These are phyloP conservation scores for Articulospora tetracladia DNA, from an alignment of 495 filamentous ascomycete species.

Conservation along the genomic window DNA sequence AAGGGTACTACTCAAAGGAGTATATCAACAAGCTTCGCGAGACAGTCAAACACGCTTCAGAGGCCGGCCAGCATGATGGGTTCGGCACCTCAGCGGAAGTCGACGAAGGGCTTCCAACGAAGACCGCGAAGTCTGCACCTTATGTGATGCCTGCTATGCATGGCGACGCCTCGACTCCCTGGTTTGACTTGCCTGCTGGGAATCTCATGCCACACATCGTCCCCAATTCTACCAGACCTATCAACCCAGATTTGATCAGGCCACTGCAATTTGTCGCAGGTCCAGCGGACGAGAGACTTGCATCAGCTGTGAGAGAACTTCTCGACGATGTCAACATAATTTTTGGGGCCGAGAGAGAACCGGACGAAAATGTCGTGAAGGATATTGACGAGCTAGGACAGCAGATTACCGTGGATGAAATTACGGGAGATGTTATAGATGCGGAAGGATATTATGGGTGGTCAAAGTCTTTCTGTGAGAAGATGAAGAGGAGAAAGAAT, in stretches of 20 bases:
- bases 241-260: slow-evolving; percentile 67
- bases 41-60: slow-evolving; percentile 45
- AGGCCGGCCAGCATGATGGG: slow-evolving; percentile 25
- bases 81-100: not conserved
- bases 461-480: slow-evolving; percentile 75
- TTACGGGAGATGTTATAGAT: slow-evolving; percentile 52
- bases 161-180: slow-evolving; percentile 70
- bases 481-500: slow-evolving; percentile 64
- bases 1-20: slow-evolving; percentile 59
- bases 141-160: slow-evolving; percentile 73
- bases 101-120: slow-evolving; percentile 26
- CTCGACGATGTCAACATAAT: slow-evolving; percentile 65
- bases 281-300: slow-evolving; percentile 63
- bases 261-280: slow-evolving; percentile 71
- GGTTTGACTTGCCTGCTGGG: slow-evolving; percentile 81
- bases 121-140: slow-evolving; percentile 48
- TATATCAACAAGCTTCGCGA: slow-evolving; percentile 58
- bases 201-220: slow-evolving; percentile 77
- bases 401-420: slow-evolving; percentile 53
- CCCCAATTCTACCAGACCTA: slow-evolving; percentile 67
- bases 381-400: slow-evolving; percentile 77
- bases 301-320: slow-evolving; percentile 62
- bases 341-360: slow-evolving; percentile 40
- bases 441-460: slow-evolving; percentile 84
- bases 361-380: slow-evolving; percentile 24